These are phyloP conservation scores for Elaeis oleifera DNA, from an alignment of 202 grass and related monocot genomes.

Conservation along the genomic window DNA sequence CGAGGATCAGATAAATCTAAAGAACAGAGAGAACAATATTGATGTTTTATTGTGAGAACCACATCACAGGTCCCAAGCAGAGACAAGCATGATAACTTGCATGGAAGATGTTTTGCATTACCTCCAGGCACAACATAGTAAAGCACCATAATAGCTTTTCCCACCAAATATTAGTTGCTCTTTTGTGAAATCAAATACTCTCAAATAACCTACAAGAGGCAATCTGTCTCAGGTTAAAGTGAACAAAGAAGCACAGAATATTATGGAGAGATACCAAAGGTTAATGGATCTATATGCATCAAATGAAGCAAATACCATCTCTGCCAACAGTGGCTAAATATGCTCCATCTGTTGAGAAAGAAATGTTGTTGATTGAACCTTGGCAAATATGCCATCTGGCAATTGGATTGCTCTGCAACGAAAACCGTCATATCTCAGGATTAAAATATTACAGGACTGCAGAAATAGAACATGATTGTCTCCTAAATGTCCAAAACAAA, in stretches of 20 bases:
- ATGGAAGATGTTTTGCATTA: constrained; percentile 29
- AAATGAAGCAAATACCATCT: constrained; percentile 55
- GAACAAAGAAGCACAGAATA: background rate
- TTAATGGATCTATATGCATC: background rate
- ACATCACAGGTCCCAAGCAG: too few relatives aligned
- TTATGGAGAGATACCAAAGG: background rate
- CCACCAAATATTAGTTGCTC: constrained; percentile 92
- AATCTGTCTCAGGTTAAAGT: background rate
- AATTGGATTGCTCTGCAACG: constrained; percentile 66
- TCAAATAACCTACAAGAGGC: constrained; percentile 61
- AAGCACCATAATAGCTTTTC: constrained; percentile 93
- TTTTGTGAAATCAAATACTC: constrained; percentile 87
- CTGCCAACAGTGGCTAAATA: constrained; percentile 87
- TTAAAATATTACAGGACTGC: constrained; percentile 13
- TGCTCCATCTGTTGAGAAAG: constrained; percentile 74
- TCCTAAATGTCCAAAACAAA: too few relatives aligned
- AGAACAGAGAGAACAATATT: too few relatives aligned
- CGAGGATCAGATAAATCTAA: too few relatives aligned
- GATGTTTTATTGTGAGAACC: too few relatives aligned
- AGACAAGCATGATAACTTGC: too few relatives aligned
- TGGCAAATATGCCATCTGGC: constrained; percentile 94
- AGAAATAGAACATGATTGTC: constrained; percentile 14
- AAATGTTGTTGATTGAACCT: constrained; percentile 85
- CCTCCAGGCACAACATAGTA: constrained; percentile 96
- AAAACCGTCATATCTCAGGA: constrained; percentile 29